Percentiles rank a stretch among this genome's conserved stretches.
Evolutionary conservation across 2,329 filamentous ascomycete species (phyloP).

Genomic region (Penicillium sp.): DNA sequence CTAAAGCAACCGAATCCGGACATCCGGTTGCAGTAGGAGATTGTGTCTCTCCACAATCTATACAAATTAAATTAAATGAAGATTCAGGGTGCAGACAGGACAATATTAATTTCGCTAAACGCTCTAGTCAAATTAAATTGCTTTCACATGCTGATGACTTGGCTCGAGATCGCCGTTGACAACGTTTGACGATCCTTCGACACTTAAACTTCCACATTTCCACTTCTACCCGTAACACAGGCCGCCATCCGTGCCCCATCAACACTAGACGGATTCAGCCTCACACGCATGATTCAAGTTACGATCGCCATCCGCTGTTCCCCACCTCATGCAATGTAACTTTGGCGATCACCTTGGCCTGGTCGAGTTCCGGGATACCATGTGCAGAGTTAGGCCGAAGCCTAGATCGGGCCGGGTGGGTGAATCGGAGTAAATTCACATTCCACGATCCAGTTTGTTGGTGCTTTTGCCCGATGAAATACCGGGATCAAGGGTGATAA

Average conservation of each 20-base stretch:
- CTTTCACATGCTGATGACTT: neutral
- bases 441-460: conserved; percentile 17
- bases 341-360: conserved; percentile 35
- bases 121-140: neutral
- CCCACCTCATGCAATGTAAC: conserved; percentile 37
- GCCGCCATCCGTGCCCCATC: neutral
- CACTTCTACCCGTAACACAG: neutral
- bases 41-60: neutral
- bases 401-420: conserved; percentile 22
- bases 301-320: conserved; percentile 34
- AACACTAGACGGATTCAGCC: conserved; percentile 31
- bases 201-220: neutral
- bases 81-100: neutral
- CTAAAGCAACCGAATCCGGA: conserved; percentile 21
- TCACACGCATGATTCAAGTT: conserved; percentile 37
- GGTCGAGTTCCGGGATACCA: conserved; percentile 39
- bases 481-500: conserved; percentile 39
- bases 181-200: neutral
- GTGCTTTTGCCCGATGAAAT: conserved; percentile 29
- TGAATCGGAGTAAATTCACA: neutral
- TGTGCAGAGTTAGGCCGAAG: conserved; percentile 32
- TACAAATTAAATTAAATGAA: neutral
- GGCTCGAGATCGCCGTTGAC: neutral
- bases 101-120: neutral
- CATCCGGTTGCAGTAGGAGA: conserved; percentile 20